Evolutionary conservation across 345 rosid genomes (phyloP), one percentile per base, ranked within the genome.

Genomic region (Boechera retrofracta): DNA sequence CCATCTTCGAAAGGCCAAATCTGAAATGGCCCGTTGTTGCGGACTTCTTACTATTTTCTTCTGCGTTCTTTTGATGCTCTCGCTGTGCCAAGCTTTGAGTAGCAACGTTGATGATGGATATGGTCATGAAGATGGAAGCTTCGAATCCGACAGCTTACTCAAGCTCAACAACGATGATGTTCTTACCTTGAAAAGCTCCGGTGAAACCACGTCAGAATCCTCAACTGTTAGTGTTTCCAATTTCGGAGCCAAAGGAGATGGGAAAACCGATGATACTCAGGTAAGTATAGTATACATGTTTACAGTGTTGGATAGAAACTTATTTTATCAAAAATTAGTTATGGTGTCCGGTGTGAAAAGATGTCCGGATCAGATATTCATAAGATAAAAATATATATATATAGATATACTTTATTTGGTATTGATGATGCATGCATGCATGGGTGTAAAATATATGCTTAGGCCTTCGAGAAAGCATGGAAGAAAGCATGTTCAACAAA

Each of bases 401-500:
- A 29, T 21, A 35, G 10, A 36, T 2, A 16, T 16, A 9, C 15
- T 38, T 35, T 26, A 16, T n/a, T 71, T 64, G 7, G 24, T 57
- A 54, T 10, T 55, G 2, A 47, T 63, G 75, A 44, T 69, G 62
- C 7, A 60, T 61, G 35, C 52, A 64, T 49, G 45, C 24, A 52
- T 75, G 47, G 47, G 35, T 11, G 6, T 42, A 31, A 35, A 57
- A 10, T 47, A 51, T 58, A 39, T 60, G 53, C 7, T 35, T 82
- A 90, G 97, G 92, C 91, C 45, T 89, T 94, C 66, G 42, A 77
- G 77, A 82, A 84, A 71, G 97, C 93, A 18, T 94, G 98, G 98
- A 72, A 88, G 36, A 80, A 71, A 81, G 97, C 93, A 55, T 94
- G 97, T 76, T 82, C 92, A 10, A 73, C 84, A n/a, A 44, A 33